phyloP scores from a whole-genome alignment of 1,284 basidiomycete species.

The Papiliotrema laurentii region DNA sequence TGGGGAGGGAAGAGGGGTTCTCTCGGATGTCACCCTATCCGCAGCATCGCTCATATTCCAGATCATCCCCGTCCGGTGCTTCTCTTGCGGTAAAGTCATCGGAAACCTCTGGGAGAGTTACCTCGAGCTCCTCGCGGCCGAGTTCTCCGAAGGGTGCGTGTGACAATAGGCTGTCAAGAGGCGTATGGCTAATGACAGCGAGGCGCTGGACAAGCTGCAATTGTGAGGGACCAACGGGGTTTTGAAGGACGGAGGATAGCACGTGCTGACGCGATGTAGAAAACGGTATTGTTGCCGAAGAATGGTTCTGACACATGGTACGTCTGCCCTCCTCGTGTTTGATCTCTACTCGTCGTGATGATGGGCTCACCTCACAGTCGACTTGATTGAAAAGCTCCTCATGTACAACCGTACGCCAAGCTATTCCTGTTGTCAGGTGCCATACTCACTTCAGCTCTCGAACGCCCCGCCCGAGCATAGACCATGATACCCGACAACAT shows the following conservation, averaged over 20 bases:
- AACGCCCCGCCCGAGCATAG: not conserved
- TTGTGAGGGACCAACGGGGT: too few relatives aligned
- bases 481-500: not conserved
- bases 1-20: too few relatives aligned
- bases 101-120: constrained; percentile 90
- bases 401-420: constrained; percentile 85
- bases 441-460: too few relatives aligned
- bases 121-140: constrained; percentile 69
- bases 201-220: constrained; percentile 85
- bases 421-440: too few relatives aligned
- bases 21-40: too few relatives aligned
- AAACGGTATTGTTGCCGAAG: constrained; percentile 94
- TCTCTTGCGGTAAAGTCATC: constrained; percentile 89
- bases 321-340: too few relatives aligned
- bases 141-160: constrained; percentile 77
- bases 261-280: too few relatives aligned
- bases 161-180: not conserved
- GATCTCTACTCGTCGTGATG: too few relatives aligned
- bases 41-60: too few relatives aligned
- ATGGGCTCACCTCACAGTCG: constrained; percentile 43
- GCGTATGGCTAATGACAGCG: constrained; percentile 52
- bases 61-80: constrained; percentile 54
- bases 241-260: too few relatives aligned
- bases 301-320: constrained; percentile 94
- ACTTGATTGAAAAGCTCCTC: constrained; percentile 90